Conservation (phyloP, 2,329 filamentous ascomycete species). For the Diaporthe sp. region DNA sequence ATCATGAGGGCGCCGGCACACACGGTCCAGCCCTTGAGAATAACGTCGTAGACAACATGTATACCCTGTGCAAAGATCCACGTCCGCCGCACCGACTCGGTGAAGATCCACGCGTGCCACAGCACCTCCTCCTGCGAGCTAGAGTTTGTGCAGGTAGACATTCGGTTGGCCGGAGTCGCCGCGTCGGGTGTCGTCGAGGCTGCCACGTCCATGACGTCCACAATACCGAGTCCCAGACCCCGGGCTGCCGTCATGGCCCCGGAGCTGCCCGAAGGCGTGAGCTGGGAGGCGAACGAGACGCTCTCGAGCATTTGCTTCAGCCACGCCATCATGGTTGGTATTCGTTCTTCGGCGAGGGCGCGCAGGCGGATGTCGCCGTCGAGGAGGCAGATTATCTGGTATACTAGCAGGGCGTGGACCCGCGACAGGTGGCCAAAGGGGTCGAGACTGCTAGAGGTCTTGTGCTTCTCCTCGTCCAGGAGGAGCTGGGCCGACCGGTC, state of each 20-base stretch:
- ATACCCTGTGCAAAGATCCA: constrained; percentile 13
- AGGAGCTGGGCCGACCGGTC: constrained; percentile 34
- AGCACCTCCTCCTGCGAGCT: constrained; percentile 31
- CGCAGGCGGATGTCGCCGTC: constrained; percentile 37
- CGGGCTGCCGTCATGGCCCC: neutral
- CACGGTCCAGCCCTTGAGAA: constrained; percentile 4
- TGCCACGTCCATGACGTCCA: neutral
- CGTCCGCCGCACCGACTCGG: constrained; percentile 37
- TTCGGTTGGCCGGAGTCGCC: neutral
- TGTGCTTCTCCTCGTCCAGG: constrained; percentile 12
- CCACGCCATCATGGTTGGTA: constrained; percentile 2
- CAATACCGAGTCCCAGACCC: constrained; percentile 17
- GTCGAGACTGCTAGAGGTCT: constrained; percentile 30
- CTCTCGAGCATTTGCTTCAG: constrained; percentile 42
- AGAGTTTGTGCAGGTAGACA: neutral
- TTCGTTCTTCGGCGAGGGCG: constrained; percentile 23
- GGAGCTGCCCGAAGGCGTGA: neutral
- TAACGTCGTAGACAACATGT: constrained; percentile 6
- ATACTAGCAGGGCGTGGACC: constrained; percentile 25
- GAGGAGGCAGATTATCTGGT: constrained; percentile 36
- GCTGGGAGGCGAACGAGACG: constrained; percentile 34
- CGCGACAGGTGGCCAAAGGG: constrained; percentile 30
- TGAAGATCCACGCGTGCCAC: constrained; percentile 36
- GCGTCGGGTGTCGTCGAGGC: neutral
- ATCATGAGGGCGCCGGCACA: constrained; percentile 20